Base-by-base conservation (phyloP, 768 basidiomycete species). In the Termitomyces sp. region DNA sequence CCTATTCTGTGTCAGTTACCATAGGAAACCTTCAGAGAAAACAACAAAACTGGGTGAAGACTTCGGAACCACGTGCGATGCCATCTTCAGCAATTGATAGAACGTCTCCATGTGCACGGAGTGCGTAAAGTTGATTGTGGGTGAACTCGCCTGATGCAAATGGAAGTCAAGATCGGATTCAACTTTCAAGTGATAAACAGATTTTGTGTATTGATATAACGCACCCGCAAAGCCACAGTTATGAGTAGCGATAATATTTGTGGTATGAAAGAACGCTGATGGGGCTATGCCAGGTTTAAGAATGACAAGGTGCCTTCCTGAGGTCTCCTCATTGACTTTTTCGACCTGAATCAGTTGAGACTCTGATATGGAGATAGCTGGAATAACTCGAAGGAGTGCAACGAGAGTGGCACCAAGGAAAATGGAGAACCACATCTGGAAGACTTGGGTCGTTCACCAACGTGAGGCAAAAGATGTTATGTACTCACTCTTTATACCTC, bases 171-270 rank as follows among this genome's bases (percentile, higher is more conserved):
- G 32, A 25, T n/a, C n/a, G n/a, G n/a, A n/a, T n/a, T n/a, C n/a
- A 4, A n/a, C 12, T 3, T 33, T 2, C 12, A 20, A 32, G 0
- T 31, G 1, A 20, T 1, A 3, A 20, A n/a, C n/a, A n/a, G n/a
- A n/a, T n/a, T n/a, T n/a, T n/a, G n/a, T n/a, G n/a, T n/a, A n/a
- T n/a, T 7, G 7, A 13, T 5, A 7, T 1, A 12, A 45, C 60
- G 7, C 35, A 68, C 70, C 67, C n/a, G 68, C 67, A 35, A 73
- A 67, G 12, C 69, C 69, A 36, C 67, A 71, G 12, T 70, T 62
- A 31, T 63, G 54, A 18, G 56, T 52, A 2, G 58, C 49, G 13
- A 43, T 36, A 5, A 39, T 29, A 32, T 52, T 57, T 20, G 41
- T 32, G 20, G 38, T 2, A 7, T 52, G 45, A 25, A 66, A 22